Evolutionary conservation across 805 yeast species (phyloP).

Genomic region (Kodamaea leandrae): DNA sequence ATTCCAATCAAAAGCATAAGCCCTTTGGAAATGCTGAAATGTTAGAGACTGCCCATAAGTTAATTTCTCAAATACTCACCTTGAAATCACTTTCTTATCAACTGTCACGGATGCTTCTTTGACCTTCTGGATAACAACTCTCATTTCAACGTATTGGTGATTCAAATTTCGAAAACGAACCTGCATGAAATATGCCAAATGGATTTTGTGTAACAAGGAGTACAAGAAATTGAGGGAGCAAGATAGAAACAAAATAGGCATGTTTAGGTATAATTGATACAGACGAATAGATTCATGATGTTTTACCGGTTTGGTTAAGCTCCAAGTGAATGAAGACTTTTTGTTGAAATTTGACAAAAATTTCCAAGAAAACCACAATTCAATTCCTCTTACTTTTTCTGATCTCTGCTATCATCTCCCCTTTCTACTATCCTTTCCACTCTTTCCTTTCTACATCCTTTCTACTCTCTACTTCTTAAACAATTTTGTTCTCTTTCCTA

Average conservation of each 20-base stretch:
- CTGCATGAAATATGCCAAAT: no score
- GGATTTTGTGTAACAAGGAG: no score
- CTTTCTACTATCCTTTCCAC: not conserved
- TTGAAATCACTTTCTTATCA: conserved; percentile 63
- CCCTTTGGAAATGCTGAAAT: conserved; percentile 57
- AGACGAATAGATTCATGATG: no score
- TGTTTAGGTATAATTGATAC: no score
- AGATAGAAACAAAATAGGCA: no score
- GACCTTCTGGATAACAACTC: conserved; percentile 87
- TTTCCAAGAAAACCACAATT: not conserved
- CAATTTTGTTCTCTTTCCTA: no score
- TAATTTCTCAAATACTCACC: conserved; percentile 37
- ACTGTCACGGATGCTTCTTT: conserved; percentile 88
- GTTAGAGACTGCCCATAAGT: not conserved
- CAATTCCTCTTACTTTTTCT: not conserved
- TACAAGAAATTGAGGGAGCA: not conserved
- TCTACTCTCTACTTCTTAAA: not conserved
- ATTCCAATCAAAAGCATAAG: conserved; percentile 83
- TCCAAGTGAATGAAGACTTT: not conserved
- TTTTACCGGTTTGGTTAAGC: no score
- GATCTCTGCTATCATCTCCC: not conserved
- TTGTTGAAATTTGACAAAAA: not conserved
- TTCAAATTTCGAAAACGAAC: no score
- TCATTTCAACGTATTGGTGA: no score
- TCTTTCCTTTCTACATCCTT: not conserved